Evolutionary conservation across 805 yeast genomes (phyloP).

Genomic region (Saccharomyces kudriavzevii): DNA sequence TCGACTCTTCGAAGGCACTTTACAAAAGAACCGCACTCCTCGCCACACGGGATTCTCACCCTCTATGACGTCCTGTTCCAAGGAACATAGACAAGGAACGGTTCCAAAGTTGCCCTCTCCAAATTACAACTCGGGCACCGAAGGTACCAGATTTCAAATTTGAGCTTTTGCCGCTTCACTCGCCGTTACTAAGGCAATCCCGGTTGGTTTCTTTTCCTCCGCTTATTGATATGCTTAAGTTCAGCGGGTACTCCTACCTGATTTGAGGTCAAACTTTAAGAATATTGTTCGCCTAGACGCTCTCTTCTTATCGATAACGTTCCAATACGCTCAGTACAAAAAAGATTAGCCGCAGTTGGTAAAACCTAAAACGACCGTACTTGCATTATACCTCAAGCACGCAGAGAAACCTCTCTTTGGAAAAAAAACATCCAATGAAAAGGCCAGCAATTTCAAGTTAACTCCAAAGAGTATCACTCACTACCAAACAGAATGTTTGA

Average conservation of each 20-base stretch:
- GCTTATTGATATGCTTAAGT: conserved; percentile 40
- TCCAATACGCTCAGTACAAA: conserved; percentile 1
- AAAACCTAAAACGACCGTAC: conserved; percentile 19
- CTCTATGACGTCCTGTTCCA: conserved; percentile 37
- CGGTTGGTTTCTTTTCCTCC: conserved; percentile 41
- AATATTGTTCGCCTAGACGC: conserved; percentile 16
- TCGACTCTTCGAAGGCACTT: conserved; percentile 25
- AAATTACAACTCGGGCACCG: conserved; percentile 35
- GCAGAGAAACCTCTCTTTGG: neutral
- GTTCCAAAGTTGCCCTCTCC: conserved; percentile 31
- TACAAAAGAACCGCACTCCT: conserved; percentile 27
- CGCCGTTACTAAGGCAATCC: conserved; percentile 40
- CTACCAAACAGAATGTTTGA: conserved; percentile 30
- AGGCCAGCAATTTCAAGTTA: conserved; percentile 30
- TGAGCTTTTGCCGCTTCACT: conserved; percentile 36
- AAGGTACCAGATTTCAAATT: conserved; percentile 36
- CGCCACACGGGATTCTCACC: conserved; percentile 37
- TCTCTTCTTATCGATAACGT: neutral
- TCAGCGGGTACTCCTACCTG: conserved; percentile 37
- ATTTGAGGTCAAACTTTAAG: conserved; percentile 33
- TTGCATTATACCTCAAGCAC: neutral
- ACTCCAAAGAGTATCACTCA: conserved; percentile 28
- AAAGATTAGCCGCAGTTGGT: conserved; percentile 14
- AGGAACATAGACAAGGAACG: conserved; percentile 32
- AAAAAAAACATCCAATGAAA: conserved; percentile 8